These are phyloP conservation scores for Xylaria castorea DNA, from an alignment of 495 filamentous ascomycete genomes.

Conservation along the genomic window DNA sequence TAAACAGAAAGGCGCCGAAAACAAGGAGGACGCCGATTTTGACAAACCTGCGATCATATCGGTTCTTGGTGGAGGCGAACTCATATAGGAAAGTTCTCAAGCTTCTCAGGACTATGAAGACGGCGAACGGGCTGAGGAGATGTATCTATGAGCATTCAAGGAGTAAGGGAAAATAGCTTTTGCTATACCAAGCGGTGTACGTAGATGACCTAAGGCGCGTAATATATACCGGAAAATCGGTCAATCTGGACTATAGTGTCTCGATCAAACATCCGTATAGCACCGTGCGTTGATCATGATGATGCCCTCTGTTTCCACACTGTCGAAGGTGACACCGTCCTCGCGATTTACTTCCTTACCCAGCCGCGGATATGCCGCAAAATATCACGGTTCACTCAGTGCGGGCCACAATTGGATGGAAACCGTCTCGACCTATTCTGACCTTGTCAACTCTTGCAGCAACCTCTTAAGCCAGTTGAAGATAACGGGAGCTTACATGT, in stretches of 20 bases:
- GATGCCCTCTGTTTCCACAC: not conserved
- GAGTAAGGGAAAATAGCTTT: not conserved
- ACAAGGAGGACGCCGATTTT: not conserved
- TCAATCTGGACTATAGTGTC: too few relatives aligned
- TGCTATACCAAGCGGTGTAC: not conserved
- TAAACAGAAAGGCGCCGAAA: not conserved
- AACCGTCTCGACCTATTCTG: not conserved
- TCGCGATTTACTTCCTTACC: not conserved
- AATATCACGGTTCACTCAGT: not conserved
- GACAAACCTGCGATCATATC: not conserved
- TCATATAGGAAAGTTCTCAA: not conserved
- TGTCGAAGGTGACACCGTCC: not conserved
- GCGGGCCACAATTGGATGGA: not conserved
- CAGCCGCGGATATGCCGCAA: not conserved
- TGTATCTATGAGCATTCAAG: not conserved
- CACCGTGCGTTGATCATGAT: not conserved
- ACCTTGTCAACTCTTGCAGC: not conserved
- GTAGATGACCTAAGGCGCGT: not conserved
- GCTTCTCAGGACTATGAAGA: not conserved
- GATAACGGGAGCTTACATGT: not conserved
- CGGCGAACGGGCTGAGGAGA: not conserved
- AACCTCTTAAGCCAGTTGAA: not conserved
- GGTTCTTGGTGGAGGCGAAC: too few relatives aligned
- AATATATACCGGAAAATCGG: not conserved
- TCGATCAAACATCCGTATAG: too few relatives aligned